phyloP scores from a whole-genome alignment of 75 land plant genomes.

The Adiantum capillusveneris region DNA sequence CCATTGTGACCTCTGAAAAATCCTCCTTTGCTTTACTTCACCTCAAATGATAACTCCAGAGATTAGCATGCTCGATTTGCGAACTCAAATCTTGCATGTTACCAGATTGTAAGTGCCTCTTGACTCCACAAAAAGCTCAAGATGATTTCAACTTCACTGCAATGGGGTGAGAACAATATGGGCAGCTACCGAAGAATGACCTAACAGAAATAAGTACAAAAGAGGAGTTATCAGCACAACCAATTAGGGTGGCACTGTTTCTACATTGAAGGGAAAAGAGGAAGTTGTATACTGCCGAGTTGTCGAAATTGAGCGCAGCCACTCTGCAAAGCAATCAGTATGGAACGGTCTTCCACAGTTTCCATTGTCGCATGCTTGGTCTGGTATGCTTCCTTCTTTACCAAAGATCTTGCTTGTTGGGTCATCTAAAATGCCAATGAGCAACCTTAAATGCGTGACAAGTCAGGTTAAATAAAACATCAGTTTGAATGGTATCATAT shows the following conservation, averaged over 20 bases:
- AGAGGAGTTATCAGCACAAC: constrained; percentile 83
- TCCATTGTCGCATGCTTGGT: constrained; percentile 73
- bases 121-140: background rate
- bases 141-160: constrained; percentile 45
- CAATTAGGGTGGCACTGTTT: too few relatives aligned
- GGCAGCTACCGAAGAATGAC: constrained; percentile 87
- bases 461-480: background rate
- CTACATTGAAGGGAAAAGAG: too few relatives aligned
- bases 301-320: constrained; percentile 72
- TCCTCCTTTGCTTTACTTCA: too few relatives aligned
- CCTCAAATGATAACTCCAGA: too few relatives aligned
- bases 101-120: too few relatives aligned
- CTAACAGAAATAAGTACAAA: too few relatives aligned
- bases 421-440: background rate
- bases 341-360: constrained; percentile 70
- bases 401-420: background rate
- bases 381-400: constrained; percentile 65
- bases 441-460: background rate
- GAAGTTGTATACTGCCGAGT: constrained; percentile 55
- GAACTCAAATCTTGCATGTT: too few relatives aligned
- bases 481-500: too few relatives aligned
- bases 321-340: constrained; percentile 67
- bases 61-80: too few relatives aligned
- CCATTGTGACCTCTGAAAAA: too few relatives aligned
- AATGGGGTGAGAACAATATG: constrained; percentile 78